phyloP scores from a whole-genome alignment of 768 basidiomycete genomes.

The Mycena pura region DNA sequence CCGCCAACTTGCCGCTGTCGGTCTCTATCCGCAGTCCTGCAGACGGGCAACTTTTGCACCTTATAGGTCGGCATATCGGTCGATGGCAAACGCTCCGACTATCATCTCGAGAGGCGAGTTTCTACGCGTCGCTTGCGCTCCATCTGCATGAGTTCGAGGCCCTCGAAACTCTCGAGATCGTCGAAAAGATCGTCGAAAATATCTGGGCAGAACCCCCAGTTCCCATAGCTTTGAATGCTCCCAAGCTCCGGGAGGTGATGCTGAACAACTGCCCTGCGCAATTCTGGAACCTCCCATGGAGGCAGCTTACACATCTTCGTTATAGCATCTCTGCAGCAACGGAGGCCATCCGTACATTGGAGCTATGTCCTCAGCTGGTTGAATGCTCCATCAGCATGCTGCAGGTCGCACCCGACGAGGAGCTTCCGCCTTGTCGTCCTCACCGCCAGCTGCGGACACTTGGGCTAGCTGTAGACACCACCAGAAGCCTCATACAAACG shows the following conservation, averaged over 20 bases:
- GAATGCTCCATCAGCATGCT: conserved; percentile 15
- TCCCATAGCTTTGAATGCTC: neutral
- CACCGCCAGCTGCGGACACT: conserved; percentile 4
- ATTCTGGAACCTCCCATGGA: conserved; percentile 18
- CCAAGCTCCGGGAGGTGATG: conserved; percentile 6
- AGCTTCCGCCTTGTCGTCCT: neutral
- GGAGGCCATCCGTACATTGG: conserved; percentile 4
- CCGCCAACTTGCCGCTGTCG: neutral
- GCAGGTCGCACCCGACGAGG: neutral
- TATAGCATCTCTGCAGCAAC: neutral
- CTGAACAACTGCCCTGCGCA: conserved; percentile 5
- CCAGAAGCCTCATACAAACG: neutral
- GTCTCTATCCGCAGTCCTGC: conserved; percentile 5
- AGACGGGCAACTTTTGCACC: neutral
- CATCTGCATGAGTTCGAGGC: neutral
- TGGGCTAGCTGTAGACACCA: conserved; percentile 7
- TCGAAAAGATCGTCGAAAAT: neutral
- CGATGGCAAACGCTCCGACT: conserved; percentile 15
- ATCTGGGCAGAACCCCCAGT: neutral
- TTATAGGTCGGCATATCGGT: neutral
- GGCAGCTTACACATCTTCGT: conserved; percentile 15
- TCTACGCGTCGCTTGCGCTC: conserved; percentile 10
- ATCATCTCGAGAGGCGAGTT: neutral
- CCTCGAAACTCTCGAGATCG: conserved; percentile 18
- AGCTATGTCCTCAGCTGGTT: conserved; percentile 9